Conservation (phyloP, 2,329 filamentous ascomycete genomes). For the Chrysoporthe austroafricana region DNA sequence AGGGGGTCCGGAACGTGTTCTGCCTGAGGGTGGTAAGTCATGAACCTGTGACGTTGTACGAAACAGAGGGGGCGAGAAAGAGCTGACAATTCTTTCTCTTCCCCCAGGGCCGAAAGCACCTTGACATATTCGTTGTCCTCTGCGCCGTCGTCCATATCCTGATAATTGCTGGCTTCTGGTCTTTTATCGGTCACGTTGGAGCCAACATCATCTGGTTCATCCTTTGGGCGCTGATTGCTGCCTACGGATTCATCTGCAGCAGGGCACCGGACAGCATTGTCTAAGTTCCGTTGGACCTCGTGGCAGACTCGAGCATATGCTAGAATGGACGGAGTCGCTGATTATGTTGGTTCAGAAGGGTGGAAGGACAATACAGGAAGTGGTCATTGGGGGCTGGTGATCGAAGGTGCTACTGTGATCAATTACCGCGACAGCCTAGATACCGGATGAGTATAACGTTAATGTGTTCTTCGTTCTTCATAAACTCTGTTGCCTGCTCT, state of each 20-base stretch:
- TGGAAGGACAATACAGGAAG: not conserved
- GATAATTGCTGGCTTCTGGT: constrained; percentile 6
- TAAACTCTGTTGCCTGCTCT: not conserved
- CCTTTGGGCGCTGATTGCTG: constrained; percentile 15
- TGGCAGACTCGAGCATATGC: not conserved
- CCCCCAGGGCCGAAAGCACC: constrained; percentile 13
- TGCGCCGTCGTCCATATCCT: constrained; percentile 5
- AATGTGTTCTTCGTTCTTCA: not conserved
- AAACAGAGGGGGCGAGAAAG: too few species aligned
- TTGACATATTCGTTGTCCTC: constrained; percentile 14
- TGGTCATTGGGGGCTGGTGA: not conserved
- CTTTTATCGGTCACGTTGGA: constrained; percentile 2
- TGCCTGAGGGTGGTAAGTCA: constrained; percentile 9
- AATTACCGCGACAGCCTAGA: not conserved
- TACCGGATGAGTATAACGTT: not conserved
- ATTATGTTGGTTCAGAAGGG: not conserved
- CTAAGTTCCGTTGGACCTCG: not conserved
- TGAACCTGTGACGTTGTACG: not conserved
- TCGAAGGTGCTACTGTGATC: not conserved
- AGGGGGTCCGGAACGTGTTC: constrained; percentile 9
- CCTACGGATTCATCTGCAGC: constrained; percentile 19
- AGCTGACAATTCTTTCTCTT: not conserved
- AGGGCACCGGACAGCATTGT: not conserved
- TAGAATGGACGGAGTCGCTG: not conserved
- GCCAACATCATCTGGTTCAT: constrained; percentile 15